Evolutionary conservation across 148 eudicot species (phyloP).

Genomic region (Diospyros kaki): DNA sequence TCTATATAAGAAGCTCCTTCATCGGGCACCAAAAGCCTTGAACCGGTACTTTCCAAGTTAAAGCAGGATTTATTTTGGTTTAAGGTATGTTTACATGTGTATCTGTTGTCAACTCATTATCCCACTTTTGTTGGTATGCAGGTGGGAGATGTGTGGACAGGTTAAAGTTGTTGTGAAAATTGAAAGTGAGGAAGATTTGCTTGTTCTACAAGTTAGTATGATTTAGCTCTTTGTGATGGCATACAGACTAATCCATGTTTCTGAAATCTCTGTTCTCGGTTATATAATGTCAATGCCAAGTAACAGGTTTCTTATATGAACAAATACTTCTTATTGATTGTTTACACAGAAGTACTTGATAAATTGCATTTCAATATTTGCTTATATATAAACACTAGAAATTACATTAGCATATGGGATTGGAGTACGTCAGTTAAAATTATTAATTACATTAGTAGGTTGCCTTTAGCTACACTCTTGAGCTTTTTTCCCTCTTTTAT

Average conservation of each 20-base stretch:
- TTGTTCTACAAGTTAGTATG: slow-evolving; percentile 62
- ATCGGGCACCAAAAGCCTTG: slow-evolving; percentile 87
- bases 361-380: too few relatives aligned
- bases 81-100: neutral
- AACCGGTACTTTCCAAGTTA: slow-evolving; percentile 43
- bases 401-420: too few relatives aligned
- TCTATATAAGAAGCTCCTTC: slow-evolving; percentile 80
- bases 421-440: too few relatives aligned
- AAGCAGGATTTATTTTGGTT: neutral
- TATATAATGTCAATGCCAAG: too few relatives aligned
- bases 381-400: too few relatives aligned
- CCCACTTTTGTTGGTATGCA: slow-evolving; percentile 24
- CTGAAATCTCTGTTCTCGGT: too few relatives aligned
- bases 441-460: too few relatives aligned
- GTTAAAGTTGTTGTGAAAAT: slow-evolving; percentile 95
- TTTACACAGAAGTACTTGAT: too few relatives aligned
- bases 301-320: too few relatives aligned
- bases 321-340: too few relatives aligned
- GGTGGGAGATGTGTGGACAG: slow-evolving; percentile 99
- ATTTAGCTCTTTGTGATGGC: slow-evolving; percentile 7
- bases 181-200: slow-evolving; percentile 92
- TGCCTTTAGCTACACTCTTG: too few relatives aligned
- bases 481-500: neutral
- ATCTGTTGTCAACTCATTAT: slow-evolving; percentile 9
- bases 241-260: neutral